Evolutionary conservation across 179 eudicot genomes (phyloP).

Genomic region (Gypsophila paniculata): DNA sequence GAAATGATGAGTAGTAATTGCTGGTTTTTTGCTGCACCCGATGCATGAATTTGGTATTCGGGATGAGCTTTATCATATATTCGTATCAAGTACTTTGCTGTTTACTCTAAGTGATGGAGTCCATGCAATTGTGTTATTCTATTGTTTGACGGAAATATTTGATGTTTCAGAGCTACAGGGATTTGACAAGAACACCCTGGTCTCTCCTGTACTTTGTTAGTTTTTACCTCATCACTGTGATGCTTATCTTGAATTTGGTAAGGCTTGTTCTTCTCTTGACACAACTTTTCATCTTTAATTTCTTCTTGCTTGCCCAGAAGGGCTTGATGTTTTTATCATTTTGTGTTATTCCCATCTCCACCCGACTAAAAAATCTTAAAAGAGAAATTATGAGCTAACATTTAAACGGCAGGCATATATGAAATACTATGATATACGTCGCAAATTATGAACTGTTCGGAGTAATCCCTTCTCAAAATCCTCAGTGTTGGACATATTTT

Average conservation of each 20-base stretch:
- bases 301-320: slow-evolving; percentile 3
- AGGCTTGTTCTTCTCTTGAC: slow-evolving; percentile 28
- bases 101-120: neutral
- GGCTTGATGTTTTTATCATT: neutral
- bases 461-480: neutral
- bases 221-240: slow-evolving; percentile 76
- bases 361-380: neutral
- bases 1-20: slow-evolving; percentile 1
- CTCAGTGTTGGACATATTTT: neutral
- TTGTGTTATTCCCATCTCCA: slow-evolving; percentile 6
- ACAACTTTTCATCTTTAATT: neutral
- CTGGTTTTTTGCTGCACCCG: neutral
- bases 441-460: neutral
- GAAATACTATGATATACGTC: neutral
- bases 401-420: neutral
- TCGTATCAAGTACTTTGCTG: neutral
- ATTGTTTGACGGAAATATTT: slow-evolving; percentile 6
- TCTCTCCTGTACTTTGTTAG: slow-evolving; percentile 68
- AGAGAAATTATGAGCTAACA: neutral
- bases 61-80: neutral
- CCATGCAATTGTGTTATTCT: neutral
- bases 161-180: slow-evolving; percentile 67
- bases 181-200: slow-evolving; percentile 68
- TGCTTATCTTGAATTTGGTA: slow-evolving; percentile 89
- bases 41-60: neutral